Evolutionary conservation across 2,329 filamentous ascomycete species (phyloP), one percentile per base, ranked within the genome.

Genomic region (Phoma sp.): DNA sequence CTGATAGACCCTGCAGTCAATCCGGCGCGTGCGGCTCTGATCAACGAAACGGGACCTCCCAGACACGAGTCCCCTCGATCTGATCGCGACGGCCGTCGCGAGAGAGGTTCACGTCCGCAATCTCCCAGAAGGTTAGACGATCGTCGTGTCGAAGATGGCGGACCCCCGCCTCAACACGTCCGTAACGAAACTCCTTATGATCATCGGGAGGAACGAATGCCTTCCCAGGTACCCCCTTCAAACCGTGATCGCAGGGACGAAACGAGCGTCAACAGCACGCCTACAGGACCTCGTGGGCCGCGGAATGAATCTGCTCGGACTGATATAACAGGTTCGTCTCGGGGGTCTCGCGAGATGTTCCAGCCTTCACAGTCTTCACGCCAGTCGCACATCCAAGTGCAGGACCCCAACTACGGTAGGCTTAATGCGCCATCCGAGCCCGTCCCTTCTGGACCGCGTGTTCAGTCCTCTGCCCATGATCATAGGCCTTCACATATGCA

Each of bases 381-480:
- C 3, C 65, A 67, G 19, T 71, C 76, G n/a, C 74, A 74, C 9
- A 61, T 70, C 29, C 65, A 64, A 46, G 54, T 73, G 15, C 73
- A 77, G 48, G 80, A 83, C 50, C 77, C 80, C 10, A 78, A 76
- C 43, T 82, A 81, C 62, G 81, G 80, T 27, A 74, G 81, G 33
- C 68, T 82, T 17, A 83, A 82, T 57, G 72, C 72, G 25, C 74
- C 75, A n/a, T 62, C 72, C 19, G 80, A 86, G 19, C 50, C 79
- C 76, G 61, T 67, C 44, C 84, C 85, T 22, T 83, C 82, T 35
- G 85, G 84, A 1, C 85, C 84, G 46, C 77, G 81, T 53, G 76
- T 76, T 64, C 69, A 73, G 56, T 77, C 74, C 55, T 15, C 15
- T 24, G 2, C 15, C n/a, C 6, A 21, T 5, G 2, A 10, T 24